These are phyloP conservation scores for Aspergillus thermomutatus DNA, from an alignment of 2,329 filamentous ascomycete species.

Conservation along the genomic window DNA sequence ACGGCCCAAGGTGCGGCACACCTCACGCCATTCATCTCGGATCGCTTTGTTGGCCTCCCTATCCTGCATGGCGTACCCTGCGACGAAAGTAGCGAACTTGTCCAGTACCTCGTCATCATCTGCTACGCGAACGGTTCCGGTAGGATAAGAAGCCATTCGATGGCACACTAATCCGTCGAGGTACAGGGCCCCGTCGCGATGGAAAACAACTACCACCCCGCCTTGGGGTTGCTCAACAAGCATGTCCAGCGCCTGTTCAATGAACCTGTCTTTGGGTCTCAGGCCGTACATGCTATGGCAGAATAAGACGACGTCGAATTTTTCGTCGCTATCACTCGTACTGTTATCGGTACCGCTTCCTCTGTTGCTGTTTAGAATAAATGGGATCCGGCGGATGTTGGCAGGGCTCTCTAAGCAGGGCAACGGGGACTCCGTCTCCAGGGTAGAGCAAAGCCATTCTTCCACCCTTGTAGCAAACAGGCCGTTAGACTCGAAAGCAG, in stretches of 20 bases:
- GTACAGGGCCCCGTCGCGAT: constrained; percentile 47
- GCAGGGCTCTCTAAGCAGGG: constrained; percentile 7
- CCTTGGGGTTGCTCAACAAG: constrained; percentile 36
- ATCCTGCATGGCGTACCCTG: constrained; percentile 43
- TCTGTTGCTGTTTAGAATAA: constrained; percentile 20
- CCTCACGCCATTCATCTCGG: constrained; percentile 46
- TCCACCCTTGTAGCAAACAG: constrained; percentile 46
- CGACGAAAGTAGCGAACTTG: constrained; percentile 52
- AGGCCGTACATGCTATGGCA: constrained; percentile 65
- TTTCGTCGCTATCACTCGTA: constrained; percentile 26
- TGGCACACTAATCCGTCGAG: constrained; percentile 51
- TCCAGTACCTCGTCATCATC: constrained; percentile 49
- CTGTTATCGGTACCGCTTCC: constrained; percentile 13
- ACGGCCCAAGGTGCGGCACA: constrained; percentile 50
- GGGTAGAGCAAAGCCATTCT: constrained; percentile 37
- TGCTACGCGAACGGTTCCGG: constrained; percentile 42
- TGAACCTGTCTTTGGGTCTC: constrained; percentile 45
- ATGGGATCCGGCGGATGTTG: constrained; percentile 8
- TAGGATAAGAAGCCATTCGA: constrained; percentile 46
- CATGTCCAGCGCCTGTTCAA: constrained; percentile 49
- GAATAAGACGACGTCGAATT: constrained; percentile 57
- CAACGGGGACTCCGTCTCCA: constrained; percentile 21
- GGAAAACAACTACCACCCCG: constrained; percentile 52
- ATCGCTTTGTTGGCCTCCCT: constrained; percentile 28
- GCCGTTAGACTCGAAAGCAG: constrained; percentile 53